A percentile compares a stretch with the other conserved stretches of the same genome.
Conservation (phyloP, 306 rosid species). For the Purshia tridentata region DNA sequence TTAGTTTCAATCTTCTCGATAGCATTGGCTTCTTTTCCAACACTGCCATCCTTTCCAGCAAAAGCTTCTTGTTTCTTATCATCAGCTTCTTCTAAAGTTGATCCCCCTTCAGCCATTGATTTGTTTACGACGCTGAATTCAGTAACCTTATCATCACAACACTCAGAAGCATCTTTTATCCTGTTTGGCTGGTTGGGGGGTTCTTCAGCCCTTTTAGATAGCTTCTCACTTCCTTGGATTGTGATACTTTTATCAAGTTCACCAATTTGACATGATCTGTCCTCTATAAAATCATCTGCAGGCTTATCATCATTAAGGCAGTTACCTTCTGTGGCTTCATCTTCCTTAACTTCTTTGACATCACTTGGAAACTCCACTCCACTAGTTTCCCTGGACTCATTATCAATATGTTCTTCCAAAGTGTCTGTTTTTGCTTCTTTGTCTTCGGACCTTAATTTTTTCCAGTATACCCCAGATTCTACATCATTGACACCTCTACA, state of each 20-base stretch:
- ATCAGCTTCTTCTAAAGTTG: constrained; percentile 18
- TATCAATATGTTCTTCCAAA: constrained; percentile 22
- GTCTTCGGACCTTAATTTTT: constrained; percentile 6
- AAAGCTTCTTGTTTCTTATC: constrained; percentile 29
- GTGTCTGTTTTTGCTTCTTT: constrained; percentile 24
- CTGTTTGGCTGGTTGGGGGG: constrained; percentile 30
- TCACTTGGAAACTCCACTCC: constrained; percentile 17
- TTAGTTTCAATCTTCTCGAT: constrained; percentile 17
- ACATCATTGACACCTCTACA: constrained; percentile 27
- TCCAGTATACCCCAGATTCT: constrained; percentile 30
- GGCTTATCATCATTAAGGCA: constrained; percentile 25
- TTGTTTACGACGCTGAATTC: constrained; percentile 30
- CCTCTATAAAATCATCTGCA: constrained; percentile 24
- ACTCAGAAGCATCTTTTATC: constrained; percentile 31
- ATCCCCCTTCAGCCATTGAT: constrained; percentile 18
- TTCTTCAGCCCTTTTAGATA: constrained; percentile 24
- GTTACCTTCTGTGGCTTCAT: constrained; percentile 21
- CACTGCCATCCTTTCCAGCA: constrained; percentile 24
- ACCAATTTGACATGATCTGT: constrained; percentile 33
- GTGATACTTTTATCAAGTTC: constrained; percentile 28
- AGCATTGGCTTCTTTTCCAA: constrained; percentile 32
- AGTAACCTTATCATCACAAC: constrained; percentile 26
- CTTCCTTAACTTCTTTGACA: constrained; percentile 35
- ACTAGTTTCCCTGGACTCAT: constrained; percentile 18
- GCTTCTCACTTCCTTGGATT: constrained; percentile 19